Percentiles rank a stretch among this genome's conserved stretches.
Evolutionary conservation across 2,329 filamentous ascomycete genomes (phyloP).

Genomic region (Tolypocladium inflatum): DNA sequence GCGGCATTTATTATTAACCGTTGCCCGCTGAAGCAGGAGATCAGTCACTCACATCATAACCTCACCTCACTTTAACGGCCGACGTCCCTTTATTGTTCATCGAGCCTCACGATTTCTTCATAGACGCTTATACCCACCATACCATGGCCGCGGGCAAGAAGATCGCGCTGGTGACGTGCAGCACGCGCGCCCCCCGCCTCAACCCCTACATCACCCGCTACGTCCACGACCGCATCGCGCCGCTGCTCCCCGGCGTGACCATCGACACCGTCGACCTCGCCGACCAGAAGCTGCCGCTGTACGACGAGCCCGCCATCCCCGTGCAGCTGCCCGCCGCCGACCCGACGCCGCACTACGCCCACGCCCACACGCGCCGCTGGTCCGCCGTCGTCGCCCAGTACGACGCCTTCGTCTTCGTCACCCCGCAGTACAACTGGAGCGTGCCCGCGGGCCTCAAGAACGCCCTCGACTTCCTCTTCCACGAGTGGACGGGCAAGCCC

Average conservation of each 20-base stretch:
- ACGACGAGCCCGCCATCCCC: conserved; percentile 31
- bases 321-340: conserved; percentile 22
- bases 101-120: too few relatives aligned
- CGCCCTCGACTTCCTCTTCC: conserved; percentile 50
- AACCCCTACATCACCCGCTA: conserved; percentile 23
- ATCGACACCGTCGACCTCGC: conserved; percentile 24
- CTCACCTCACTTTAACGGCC: too few relatives aligned
- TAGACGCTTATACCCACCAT: too few relatives aligned
- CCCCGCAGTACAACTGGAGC: conserved; percentile 48
- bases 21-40: too few relatives aligned
- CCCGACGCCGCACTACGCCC: conserved; percentile 17
- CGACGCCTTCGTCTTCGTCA: conserved; percentile 38
- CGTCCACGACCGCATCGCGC: conserved; percentile 17
- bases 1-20: too few relatives aligned
- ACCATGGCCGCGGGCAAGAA: conserved; percentile 1
- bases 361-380: conserved; percentile 36
- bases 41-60: too few relatives aligned
- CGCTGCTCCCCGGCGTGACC: background rate
- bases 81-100: too few relatives aligned
- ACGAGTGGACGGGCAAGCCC: conserved; percentile 49
- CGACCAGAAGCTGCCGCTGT: conserved; percentile 32
- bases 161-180: conserved; percentile 27
- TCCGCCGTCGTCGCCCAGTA: conserved; percentile 30
- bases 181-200: conserved; percentile 21
- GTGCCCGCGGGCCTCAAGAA: conserved; percentile 48